A percentile compares a stretch with the other conserved stretches of the same genome.
Evolutionary conservation across 352 stramenopile species (phyloP).

Genomic region (Pythium dissimile): DNA sequence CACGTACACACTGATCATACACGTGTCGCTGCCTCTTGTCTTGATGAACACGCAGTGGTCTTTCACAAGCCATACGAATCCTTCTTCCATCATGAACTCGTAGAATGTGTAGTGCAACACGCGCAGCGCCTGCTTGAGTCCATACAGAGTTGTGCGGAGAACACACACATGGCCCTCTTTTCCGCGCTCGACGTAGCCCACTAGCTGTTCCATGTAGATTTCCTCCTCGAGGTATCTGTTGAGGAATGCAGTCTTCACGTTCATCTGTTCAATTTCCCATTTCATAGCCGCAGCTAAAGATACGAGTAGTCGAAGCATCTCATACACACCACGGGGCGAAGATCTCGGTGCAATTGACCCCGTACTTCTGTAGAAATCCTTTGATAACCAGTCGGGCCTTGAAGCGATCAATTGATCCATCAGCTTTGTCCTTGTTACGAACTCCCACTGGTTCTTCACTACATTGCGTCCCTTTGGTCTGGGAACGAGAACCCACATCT

Average conservation of each 20-base stretch:
- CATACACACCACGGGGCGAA: background rate
- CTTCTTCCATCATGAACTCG: conserved; percentile 2
- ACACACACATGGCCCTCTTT: conserved; percentile 16
- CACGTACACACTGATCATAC: conserved; percentile 18
- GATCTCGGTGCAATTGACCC: conserved; percentile 5
- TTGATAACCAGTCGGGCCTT: conserved; percentile 10
- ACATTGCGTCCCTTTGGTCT: background rate
- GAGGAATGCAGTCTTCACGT: conserved; percentile 16
- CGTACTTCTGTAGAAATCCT: background rate
- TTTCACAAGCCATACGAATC: conserved; percentile 10
- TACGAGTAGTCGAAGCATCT: background rate
- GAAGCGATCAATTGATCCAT: conserved; percentile 1
- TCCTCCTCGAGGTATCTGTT: conserved; percentile 16
- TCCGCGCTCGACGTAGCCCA: background rate
- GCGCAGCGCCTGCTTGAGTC: conserved; percentile 23
- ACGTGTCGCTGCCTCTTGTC: background rate
- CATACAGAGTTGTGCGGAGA: conserved; percentile 18
- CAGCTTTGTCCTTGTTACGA: conserved; percentile 1
- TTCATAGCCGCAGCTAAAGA: background rate
- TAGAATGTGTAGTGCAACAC: conserved; percentile 14
- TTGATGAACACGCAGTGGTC: conserved; percentile 22
- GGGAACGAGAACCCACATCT: conserved; percentile 4
- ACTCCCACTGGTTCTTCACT: conserved; percentile 6
- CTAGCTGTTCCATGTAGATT: conserved; percentile 19
- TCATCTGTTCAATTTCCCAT: conserved; percentile 14